Base-by-base conservation (phyloP, 495 filamentous ascomycete genomes). In the Bathelium albidoporum region DNA sequence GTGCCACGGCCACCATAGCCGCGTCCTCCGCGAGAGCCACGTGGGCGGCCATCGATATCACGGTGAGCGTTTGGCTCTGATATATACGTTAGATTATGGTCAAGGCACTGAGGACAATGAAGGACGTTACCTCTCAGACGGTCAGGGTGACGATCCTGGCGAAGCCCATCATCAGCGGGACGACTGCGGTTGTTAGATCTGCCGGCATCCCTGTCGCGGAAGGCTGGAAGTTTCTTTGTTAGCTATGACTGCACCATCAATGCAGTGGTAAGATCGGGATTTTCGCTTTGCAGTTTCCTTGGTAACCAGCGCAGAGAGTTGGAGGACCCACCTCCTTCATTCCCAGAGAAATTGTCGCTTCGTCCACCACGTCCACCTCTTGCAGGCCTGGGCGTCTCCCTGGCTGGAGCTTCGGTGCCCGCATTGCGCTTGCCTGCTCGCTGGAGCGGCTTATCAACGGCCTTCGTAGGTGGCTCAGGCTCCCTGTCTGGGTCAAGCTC, bases 371-470 rank as follows among this genome's bases (percentile, higher is more conserved):
- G 82, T 24, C 73, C 75, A 70, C 78, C 77, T 71, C 75, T 70
- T 62, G 72, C 77, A 59, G 70, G 68, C 29, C 68, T 70, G 59
- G 77, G 73, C 39, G 75, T 76, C 62, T 73, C 74, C 16, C 68
- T 62, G 31, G 73, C 61, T 59, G 84, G 82, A 66, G 86, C 85
- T 75, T 90, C 86, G 72, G 85, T 85, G 73, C 87, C 84, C 74
- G 82, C 86, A 78, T 96, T 95, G 78, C 90, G 90, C 87, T 97
- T 97, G 78, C 84, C 86, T 68, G 83, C 80, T 72, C 91, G 86
- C 67, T 84, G 79, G 62, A 82, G 79, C 64, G 89, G 85, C 82
- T 89, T 94, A 77, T 97, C 95, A 70, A 92, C 80, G 69, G 89
- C 87, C 81, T 88, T 89, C 58, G 88, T 83, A 72, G 91, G 91